Percentiles rank a stretch among this genome's conserved stretches.
Evolutionary conservation across 1,284 basidiomycete genomes (phyloP).

Genomic region (Prillingera fragicola): DNA sequence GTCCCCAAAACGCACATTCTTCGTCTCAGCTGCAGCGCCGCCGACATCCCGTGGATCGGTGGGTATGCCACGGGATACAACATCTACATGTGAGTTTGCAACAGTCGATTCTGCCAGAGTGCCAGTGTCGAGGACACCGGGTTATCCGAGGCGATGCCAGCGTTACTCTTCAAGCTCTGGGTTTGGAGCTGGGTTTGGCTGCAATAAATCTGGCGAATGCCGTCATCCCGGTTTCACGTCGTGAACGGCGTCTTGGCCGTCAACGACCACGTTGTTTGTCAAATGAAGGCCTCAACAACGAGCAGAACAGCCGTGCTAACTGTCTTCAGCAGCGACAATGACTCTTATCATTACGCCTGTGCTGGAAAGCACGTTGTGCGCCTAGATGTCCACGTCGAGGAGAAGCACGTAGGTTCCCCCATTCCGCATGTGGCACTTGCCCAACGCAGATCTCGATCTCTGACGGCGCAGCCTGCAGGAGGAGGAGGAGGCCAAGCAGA

Average conservation of each 20-base stretch:
- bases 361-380: conserved; percentile 39
- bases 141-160: too few relatives aligned
- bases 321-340: conserved; percentile 36
- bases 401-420: conserved; percentile 32
- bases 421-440: background rate
- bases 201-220: too few relatives aligned
- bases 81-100: conserved; percentile 43
- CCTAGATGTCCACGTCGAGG: conserved; percentile 32
- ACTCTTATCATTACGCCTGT: conserved; percentile 43
- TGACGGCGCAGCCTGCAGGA: background rate
- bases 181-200: too few relatives aligned
- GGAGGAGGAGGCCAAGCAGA: conserved; percentile 2
- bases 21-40: conserved; percentile 29
- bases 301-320: too few relatives aligned
- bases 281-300: too few relatives aligned
- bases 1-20: conserved; percentile 32
- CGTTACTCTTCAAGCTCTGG: too few relatives aligned
- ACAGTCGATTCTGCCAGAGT: too few relatives aligned
- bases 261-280: too few relatives aligned
- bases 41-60: conserved; percentile 34
- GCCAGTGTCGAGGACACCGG: too few relatives aligned
- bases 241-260: too few relatives aligned
- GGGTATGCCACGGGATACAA: conserved; percentile 24
- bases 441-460: background rate
- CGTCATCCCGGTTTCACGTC: too few relatives aligned